Conservation (phyloP, 2,329 filamentous ascomycete species). For the Leptographium lundbergii region DNA sequence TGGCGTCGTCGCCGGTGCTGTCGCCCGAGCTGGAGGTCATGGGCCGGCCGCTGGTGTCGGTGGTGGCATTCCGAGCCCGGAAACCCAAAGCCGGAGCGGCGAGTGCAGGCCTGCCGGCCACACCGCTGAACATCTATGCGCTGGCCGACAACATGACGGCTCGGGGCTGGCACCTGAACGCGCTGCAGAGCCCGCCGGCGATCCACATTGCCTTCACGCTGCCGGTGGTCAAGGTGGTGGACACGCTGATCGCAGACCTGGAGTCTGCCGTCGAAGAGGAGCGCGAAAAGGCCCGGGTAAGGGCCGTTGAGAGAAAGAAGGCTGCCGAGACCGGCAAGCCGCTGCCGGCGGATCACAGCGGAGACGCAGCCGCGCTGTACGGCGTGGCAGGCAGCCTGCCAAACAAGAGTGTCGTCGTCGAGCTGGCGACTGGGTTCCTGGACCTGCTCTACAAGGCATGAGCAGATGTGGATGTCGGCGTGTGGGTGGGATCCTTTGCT, state of each 20-base stretch:
- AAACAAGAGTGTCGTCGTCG: conserved; percentile 88
- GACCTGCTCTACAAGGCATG: conserved; percentile 72
- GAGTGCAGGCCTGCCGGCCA: neutral
- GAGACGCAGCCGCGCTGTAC: conserved; percentile 80
- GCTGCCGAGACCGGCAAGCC: conserved; percentile 40
- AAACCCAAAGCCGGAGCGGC: neutral
- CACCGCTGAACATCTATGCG: conserved; percentile 81
- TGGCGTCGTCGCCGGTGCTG: conserved; percentile 57
- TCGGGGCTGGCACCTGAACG: conserved; percentile 92
- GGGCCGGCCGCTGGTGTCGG: conserved; percentile 76
- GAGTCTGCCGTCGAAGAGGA: conserved; percentile 56
- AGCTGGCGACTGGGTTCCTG: conserved; percentile 80
- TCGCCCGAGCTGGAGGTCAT: conserved; percentile 64
- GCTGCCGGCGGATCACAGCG: conserved; percentile 29
- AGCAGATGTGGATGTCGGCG: neutral
- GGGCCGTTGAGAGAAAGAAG: conserved; percentile 55
- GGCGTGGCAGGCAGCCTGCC: conserved; percentile 90
- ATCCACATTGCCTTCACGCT: conserved; percentile 91
- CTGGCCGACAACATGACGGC: conserved; percentile 77
- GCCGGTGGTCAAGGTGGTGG: conserved; percentile 70
- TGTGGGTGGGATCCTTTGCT: neutral
- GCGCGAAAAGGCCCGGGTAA: conserved; percentile 66
- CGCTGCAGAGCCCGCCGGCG: conserved; percentile 79
- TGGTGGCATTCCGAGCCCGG: conserved; percentile 75
- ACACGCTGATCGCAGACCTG: conserved; percentile 63